Conservation (phyloP, 2,329 filamentous ascomycete genomes). For the Fusarium burgessii region DNA sequence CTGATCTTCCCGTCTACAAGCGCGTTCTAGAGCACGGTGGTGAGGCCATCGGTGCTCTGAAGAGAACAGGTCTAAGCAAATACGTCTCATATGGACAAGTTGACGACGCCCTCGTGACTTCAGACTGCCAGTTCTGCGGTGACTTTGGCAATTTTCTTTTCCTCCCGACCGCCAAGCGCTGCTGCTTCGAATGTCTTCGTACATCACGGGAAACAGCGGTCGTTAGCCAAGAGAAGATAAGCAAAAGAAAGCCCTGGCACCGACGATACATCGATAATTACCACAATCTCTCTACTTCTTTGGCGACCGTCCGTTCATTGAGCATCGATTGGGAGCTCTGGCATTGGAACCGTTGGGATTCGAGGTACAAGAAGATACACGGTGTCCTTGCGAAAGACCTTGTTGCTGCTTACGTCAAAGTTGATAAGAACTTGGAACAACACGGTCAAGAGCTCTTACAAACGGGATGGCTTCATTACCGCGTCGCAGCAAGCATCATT, state of each 20-base stretch:
- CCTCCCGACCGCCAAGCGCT: constrained; percentile 6
- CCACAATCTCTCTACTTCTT: no score
- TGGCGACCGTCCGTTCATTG: no score
- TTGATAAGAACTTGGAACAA: fast-evolving
- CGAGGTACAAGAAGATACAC: no score
- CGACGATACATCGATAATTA: fast-evolving
- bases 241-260: fast-evolving
- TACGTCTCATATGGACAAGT: neutral
- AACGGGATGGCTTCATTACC: neutral
- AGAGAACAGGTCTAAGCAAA: neutral
- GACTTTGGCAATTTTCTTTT: constrained; percentile 12
- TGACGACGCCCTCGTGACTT: neutral
- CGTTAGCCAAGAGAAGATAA: neutral
- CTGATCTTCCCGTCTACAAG: fast-evolving
- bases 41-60: neutral
- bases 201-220: neutral
- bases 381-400: neutral
- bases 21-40: neutral
- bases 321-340: no score
- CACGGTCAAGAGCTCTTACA: fast-evolving
- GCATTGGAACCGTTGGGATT: no score
- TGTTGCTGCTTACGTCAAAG: fast-evolving
- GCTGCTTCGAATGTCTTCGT: constrained; percentile 18
- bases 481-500: neutral
- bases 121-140: neutral